Evolutionary conservation across 345 rosid genomes (phyloP).

Genomic region (Eutrema japonicum): DNA sequence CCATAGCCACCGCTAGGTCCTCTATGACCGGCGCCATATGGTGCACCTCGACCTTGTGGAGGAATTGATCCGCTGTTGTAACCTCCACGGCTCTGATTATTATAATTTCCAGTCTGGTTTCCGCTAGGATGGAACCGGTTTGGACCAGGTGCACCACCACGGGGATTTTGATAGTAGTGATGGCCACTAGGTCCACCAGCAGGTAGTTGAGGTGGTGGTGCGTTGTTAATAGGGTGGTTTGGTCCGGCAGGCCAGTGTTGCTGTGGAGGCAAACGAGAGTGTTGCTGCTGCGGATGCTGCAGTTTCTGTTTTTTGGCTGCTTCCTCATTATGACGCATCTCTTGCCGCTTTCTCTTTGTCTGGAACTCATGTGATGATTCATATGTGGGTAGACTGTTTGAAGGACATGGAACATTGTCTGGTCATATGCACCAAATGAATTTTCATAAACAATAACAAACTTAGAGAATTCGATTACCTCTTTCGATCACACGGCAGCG

Average conservation of each 20-base stretch:
- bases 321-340: conserved; percentile 85
- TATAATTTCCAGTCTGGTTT: conserved; percentile 59
- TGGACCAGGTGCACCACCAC: conserved; percentile 66
- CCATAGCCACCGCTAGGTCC: conserved; percentile 69
- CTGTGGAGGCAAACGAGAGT: conserved; percentile 63
- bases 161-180: conserved; percentile 70
- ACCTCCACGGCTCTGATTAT: conserved; percentile 60
- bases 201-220: conserved; percentile 63
- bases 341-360: conserved; percentile 91
- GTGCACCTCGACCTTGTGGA: conserved; percentile 82
- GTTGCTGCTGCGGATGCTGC: conserved; percentile 80
- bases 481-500: conserved; percentile 83
- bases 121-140: conserved; percentile 75
- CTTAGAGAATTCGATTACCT: conserved; percentile 44
- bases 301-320: conserved; percentile 83
- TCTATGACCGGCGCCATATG: conserved; percentile 75
- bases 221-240: conserved; percentile 56
- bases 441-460: background rate
- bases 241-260: conserved; percentile 55
- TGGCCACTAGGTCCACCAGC: conserved; percentile 76
- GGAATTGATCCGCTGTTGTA: conserved; percentile 77
- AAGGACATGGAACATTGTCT: background rate
- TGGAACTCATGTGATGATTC: conserved; percentile 97
- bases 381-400: conserved; percentile 75
- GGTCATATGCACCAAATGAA: background rate